These are phyloP conservation scores for Jasminum sambac DNA, from an alignment of 257 asterid species.

Conservation along the genomic window DNA sequence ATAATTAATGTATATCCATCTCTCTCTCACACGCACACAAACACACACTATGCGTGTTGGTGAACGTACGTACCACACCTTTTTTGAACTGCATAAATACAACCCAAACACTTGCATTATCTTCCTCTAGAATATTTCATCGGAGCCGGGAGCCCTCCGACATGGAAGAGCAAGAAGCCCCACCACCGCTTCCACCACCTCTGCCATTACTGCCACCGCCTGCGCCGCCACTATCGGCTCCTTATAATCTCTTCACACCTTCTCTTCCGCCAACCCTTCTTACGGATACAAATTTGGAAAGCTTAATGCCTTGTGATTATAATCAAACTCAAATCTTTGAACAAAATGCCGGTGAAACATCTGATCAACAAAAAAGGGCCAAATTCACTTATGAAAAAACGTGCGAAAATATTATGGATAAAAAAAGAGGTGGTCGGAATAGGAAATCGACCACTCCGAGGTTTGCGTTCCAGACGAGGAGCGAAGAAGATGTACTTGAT, in stretches of 20 bases:
- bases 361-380: background rate
- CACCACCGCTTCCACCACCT: conserved; percentile 18
- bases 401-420: conserved; percentile 13
- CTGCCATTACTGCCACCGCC: background rate
- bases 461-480: conserved; percentile 49
- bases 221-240: background rate
- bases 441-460: conserved; percentile 24
- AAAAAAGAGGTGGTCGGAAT: conserved; percentile 13
- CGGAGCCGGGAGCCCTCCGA: conserved; percentile 19
- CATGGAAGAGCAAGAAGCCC: conserved; percentile 32
- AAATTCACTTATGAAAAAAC: background rate
- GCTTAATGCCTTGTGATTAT: background rate
- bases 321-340: conserved; percentile 10
- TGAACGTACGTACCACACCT: background rate
- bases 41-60: background rate
- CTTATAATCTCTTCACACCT: conserved; percentile 15
- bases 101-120: background rate
- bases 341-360: background rate
- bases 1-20: too few species aligned
- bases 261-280: conserved; percentile 3
- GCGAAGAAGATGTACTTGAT: conserved; percentile 54
- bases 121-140: conserved; percentile 25
- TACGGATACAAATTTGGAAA: conserved; percentile 16
- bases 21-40: background rate
- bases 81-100: conserved; percentile 10